phyloP scores from a whole-genome alignment of 768 basidiomycete genomes.

The Lactifluus piperatus region DNA sequence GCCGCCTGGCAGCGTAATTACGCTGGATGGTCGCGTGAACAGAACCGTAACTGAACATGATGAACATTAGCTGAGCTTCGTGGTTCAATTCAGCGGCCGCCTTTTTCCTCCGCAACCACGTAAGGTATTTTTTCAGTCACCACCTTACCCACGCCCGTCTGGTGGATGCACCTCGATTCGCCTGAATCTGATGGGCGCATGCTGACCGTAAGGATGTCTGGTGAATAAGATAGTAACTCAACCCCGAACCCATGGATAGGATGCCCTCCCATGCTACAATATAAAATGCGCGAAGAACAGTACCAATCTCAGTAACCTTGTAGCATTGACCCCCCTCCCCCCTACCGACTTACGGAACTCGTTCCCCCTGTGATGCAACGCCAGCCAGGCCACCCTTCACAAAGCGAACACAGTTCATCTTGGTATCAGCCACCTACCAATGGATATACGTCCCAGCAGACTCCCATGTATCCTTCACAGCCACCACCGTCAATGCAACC shows the following conservation, averaged over 20 bases:
- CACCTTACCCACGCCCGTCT: not conserved
- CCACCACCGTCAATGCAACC: not conserved
- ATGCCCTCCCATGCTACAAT: not conserved
- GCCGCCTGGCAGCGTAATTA: not conserved
- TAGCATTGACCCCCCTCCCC: not conserved
- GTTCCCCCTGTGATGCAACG: not conserved
- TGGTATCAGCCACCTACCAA: no score
- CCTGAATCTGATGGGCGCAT: not conserved
- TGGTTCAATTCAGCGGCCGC: not conserved
- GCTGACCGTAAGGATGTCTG: not conserved
- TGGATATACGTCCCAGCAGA: no score
- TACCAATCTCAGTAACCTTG: not conserved
- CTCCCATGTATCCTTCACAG: not conserved
- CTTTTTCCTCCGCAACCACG: not conserved
- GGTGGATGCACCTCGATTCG: not conserved
- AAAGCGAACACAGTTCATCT: no score
- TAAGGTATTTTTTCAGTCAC: not conserved
- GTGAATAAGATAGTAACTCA: not conserved
- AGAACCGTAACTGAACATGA: not conserved
- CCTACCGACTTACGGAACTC: not conserved
- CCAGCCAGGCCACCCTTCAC: not conserved
- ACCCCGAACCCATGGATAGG: not conserved
- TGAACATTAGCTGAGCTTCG: not conserved
- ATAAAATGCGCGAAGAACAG: not conserved
- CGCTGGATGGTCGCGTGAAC: not conserved